A percentile compares a stretch with the other conserved stretches of the same genome.
Conservation (phyloP, 768 basidiomycete species). For the Amanita pallidorosea region DNA sequence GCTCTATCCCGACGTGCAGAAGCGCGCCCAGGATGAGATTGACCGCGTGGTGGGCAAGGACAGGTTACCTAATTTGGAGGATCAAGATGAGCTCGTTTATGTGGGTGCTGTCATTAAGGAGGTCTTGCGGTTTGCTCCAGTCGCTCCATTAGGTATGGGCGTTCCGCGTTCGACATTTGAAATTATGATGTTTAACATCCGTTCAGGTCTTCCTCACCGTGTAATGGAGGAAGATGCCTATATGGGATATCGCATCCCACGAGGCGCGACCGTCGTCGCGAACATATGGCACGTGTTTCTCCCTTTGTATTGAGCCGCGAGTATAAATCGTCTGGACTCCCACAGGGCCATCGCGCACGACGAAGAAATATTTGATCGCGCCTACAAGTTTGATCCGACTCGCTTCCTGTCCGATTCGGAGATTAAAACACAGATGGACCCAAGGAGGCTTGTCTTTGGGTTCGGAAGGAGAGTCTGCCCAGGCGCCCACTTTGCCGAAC, state of each 20-base stretch:
- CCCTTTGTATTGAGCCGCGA: background rate
- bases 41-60: conserved; percentile 15
- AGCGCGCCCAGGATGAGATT: conserved; percentile 23
- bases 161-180: background rate
- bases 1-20: conserved; percentile 25
- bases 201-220: conserved; percentile 10
- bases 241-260: conserved; percentile 11
- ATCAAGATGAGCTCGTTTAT: conserved; percentile 14
- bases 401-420: conserved; percentile 1
- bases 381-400: conserved; percentile 2
- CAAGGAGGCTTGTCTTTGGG: conserved; percentile 4
- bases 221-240: conserved; percentile 10
- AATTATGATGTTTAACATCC: background rate
- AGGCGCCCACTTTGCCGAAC: conserved; percentile 6
- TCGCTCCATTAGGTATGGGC: conserved; percentile 11
- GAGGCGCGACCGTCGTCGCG: conserved; percentile 10
- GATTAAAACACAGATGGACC: background rate
- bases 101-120: conserved; percentile 11
- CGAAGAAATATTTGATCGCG: background rate
- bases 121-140: conserved; percentile 10
- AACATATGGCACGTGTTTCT: conserved; percentile 10
- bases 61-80: conserved; percentile 15
- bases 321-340: background rate
- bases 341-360: conserved; percentile 4
- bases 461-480: conserved; percentile 6